A percentile compares a stretch with the other conserved stretches of the same genome.
Evolutionary conservation across 2,329 filamentous ascomycete species (phyloP).

Genomic region (Microsporum ferrugineum): DNA sequence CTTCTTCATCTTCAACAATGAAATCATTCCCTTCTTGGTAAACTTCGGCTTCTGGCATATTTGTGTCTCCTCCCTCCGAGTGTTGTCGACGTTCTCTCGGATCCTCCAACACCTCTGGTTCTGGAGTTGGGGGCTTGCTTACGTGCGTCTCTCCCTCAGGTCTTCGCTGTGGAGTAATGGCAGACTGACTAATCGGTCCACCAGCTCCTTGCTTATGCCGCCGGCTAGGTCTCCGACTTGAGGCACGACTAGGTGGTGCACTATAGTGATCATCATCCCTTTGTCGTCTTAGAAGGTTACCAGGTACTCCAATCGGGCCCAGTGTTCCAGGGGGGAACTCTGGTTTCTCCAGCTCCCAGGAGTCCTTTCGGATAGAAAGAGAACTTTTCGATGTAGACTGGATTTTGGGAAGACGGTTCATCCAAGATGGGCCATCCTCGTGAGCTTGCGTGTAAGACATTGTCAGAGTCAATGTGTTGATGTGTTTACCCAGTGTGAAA

Average conservation of each 20-base stretch:
- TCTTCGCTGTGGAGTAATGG: conserved; percentile 58
- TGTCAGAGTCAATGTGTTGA: conserved; percentile 89
- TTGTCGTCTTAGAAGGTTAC: conserved; percentile 69
- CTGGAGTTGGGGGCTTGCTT: conserved; percentile 15
- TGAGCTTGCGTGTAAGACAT: conserved; percentile 90
- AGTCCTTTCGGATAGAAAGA: conserved; percentile 61
- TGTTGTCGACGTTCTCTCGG: conserved; percentile 12
- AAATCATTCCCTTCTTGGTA: conserved; percentile 72
- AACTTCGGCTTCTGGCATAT: conserved; percentile 41
- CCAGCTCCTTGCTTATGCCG: conserved; percentile 61
- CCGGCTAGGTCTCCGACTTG: conserved; percentile 41
- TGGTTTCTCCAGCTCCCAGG: conserved; percentile 50
- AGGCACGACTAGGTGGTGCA: conserved; percentile 44
- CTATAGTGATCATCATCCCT: conserved; percentile 60
- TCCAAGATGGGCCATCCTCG: conserved; percentile 84
- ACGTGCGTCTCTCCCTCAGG: conserved; percentile 21
- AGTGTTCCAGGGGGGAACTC: conserved; percentile 58
- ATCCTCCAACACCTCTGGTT: conserved; percentile 7
- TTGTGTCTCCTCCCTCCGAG: conserved; percentile 22
- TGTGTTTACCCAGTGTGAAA: conserved; percentile 92
- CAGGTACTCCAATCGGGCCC: conserved; percentile 58
- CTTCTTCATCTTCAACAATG: conserved; percentile 73
- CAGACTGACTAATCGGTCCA: conserved; percentile 79
- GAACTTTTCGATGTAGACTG: conserved; percentile 72
- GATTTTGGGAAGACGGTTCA: conserved; percentile 75